Evolutionary conservation across 148 eudicot genomes (phyloP), one percentile per base, ranked within the genome.

Genomic region (Rhododendron mucronatum): DNA sequence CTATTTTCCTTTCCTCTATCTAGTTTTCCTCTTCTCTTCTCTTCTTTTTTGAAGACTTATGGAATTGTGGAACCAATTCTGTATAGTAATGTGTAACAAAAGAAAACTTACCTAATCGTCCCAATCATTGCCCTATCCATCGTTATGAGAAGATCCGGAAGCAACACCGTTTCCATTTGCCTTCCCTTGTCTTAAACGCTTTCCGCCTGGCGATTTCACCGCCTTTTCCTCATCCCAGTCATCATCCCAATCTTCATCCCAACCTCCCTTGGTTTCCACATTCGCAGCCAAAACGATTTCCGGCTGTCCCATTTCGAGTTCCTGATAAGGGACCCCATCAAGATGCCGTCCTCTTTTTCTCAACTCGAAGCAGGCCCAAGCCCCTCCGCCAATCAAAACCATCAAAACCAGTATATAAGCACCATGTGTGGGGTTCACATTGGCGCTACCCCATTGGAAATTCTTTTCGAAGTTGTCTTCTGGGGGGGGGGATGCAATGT

Each of bases 201-300:
- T 81, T 59, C 69, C 84, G 7, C 81, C 71, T 0, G 84, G 81
- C 33, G 90, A 86, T 55, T 81, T 86, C 75, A 84, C 87, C 0
- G 90, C 90, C 37, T 84, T 85, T 26, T 90, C 91, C 50, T 88
- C 90, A 69, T 86, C 87, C 91, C 91, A 90, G 7, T 86, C 87
- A 69, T 86, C 91, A 82, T 86, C 89, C 91, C 91, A 90, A 76
- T 73, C 86, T 50, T 88, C 73, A 65, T 90, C 85, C 91, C 91
- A 90, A 45, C 83, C 81, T 33, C 83, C 86, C 15, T 39, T 44
- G 45, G 87, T 26, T 67, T 84, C 88, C 26, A 81, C 82, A n/a
- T 41, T 78, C 15, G 6, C 59, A 37, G 45, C 45, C 45, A 41
- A 41, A 6, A 59, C 3, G 1, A 76, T n/a, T 23, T 80, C 74